Evolutionary conservation across 108 stramenopile species (phyloP), one percentile per base, ranked within the genome.

Genomic region (Cyclostephanos tholiformis): DNA sequence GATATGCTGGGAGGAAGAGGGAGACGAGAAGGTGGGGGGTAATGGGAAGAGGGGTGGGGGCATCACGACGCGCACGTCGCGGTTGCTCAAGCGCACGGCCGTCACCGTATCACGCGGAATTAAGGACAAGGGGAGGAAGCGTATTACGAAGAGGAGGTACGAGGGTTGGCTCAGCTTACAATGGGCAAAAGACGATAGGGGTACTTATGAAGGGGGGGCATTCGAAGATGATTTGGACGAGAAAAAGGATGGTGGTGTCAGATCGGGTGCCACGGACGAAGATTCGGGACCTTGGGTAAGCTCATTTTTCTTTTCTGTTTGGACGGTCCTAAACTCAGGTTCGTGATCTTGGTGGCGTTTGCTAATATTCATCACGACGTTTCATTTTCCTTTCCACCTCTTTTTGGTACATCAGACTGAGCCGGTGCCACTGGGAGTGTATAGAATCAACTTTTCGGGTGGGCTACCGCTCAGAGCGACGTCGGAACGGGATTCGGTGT

Each of bases 221-320:
- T n/a, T 17, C 12, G 58, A 48, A 20, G 65, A 36, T 69, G 38
- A 62, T 62, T 11, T 29, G 29, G 35, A 38, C 9, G 61, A 39
- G 35, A 30, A 20, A 14, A 55, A 11, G 50, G 22, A 53, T 56
- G 39, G 23, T 65, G 64, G 11, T 19, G 41, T 22, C 43, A 46
- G 16, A 30, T 16, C 65, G 14, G 19, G 44, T 17, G 43, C 25
- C 9, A 63, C 72, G 8, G 79, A 80, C 46, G 79, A 74, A 43
- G 79, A 80, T 55, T 66, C 43, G 13, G 79, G 79, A 49, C 79
- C 79, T 32, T 80, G 79, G 79, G 68, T 69, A 25, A 69, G 68
- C 36, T 32, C 32, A 4, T 22, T 0, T 38, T 27, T 38, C 6
- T 29, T 0, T n/a, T n/a, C n/a, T n/a, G n/a, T n/a, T n/a, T 25